A percentile compares a stretch with the other conserved stretches of the same genome.
Evolutionary conservation across 441 rosid genomes (phyloP).

Genomic region (Raphanus hybrid): DNA sequence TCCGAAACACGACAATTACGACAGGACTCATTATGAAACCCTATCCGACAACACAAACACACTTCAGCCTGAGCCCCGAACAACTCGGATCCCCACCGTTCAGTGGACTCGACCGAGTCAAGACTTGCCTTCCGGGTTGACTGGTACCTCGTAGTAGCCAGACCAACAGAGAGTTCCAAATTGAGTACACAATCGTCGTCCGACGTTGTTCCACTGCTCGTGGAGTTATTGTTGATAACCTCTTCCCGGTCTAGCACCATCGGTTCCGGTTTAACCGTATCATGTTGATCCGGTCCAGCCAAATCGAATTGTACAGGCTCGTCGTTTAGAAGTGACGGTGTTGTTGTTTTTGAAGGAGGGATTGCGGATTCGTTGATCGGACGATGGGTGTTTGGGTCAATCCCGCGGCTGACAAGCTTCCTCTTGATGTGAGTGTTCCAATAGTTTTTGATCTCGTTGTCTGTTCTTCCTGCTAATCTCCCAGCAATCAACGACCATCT

Average conservation of each 20-base stretch:
- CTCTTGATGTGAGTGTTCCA: conserved; percentile 82
- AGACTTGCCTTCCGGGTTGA: conserved; percentile 34
- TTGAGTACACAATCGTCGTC: conserved; percentile 45
- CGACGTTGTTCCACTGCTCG: conserved; percentile 54
- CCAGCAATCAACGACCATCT: conserved; percentile 83
- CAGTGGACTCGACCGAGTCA: conserved; percentile 47
- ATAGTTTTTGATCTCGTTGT: conserved; percentile 75
- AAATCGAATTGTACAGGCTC: conserved; percentile 23
- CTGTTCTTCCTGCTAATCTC: conserved; percentile 74
- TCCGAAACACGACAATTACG: conserved; percentile 46
- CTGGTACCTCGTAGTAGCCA: conserved; percentile 36
- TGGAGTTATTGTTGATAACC: conserved; percentile 18
- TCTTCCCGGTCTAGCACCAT: conserved; percentile 26
- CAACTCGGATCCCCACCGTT: conserved; percentile 32
- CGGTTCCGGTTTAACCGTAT: conserved; percentile 43
- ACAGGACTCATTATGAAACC: conserved; percentile 52
- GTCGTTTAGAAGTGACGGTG: conserved; percentile 21
- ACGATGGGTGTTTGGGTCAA: conserved; percentile 79
- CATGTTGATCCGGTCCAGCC: conserved; percentile 26
- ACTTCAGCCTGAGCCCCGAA: conserved; percentile 32
- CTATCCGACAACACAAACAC: conserved; percentile 66
- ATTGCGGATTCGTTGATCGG: conserved; percentile 23
- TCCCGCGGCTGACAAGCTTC: conserved; percentile 75
- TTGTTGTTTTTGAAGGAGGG: conserved; percentile 11
- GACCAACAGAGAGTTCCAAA: conserved; percentile 65